A percentile compares a stretch with the other conserved stretches of the same genome.
These are phyloP conservation scores for Noccaea bulbosa DNA, from an alignment of 345 rosid genomes.

Conservation along the genomic window DNA sequence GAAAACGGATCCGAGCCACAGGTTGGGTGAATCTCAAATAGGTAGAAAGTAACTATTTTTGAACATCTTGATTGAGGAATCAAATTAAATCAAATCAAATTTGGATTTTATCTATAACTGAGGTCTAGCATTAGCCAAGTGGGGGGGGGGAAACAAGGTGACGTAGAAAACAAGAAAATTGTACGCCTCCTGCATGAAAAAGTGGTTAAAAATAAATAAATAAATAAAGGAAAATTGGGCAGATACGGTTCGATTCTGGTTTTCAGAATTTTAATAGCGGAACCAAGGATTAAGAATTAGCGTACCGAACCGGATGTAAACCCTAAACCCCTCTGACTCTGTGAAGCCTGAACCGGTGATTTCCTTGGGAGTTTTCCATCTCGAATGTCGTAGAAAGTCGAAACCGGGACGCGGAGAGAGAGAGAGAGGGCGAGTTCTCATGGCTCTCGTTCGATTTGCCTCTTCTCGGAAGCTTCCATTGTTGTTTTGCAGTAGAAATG, in stretches of 20 bases:
- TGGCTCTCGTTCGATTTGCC: conserved; percentile 34
- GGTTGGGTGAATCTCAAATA: conserved; percentile 26
- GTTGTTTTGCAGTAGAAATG: conserved; percentile 16
- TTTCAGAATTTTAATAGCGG: not conserved
- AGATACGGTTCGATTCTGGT: not conserved
- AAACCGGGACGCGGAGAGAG: not conserved
- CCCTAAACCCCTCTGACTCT: conserved; percentile 44
- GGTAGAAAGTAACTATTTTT: conserved; percentile 27
- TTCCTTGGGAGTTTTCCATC: not conserved
- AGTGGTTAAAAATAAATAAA: too few species aligned
- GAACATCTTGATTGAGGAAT: not conserved
- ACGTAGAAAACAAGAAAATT: too few species aligned
- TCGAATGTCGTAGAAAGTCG: conserved; percentile 4
- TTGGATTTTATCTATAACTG: conserved; percentile 1
- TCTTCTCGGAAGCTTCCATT: conserved; percentile 24
- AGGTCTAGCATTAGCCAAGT: conserved; percentile 10
- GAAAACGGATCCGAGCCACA: conserved; percentile 24
- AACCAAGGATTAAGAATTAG: not conserved
- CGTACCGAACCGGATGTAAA: conserved; percentile 34
- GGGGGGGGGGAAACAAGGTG: too few species aligned
- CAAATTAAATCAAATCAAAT: not conserved
- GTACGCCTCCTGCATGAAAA: too few species aligned
- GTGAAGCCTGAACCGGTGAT: conserved; percentile 32
- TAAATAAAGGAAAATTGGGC: not conserved
- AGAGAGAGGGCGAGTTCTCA: not conserved